These are phyloP conservation scores for Noccaea caerulescens DNA, from an alignment of 345 rosid species.

Conservation along the genomic window DNA sequence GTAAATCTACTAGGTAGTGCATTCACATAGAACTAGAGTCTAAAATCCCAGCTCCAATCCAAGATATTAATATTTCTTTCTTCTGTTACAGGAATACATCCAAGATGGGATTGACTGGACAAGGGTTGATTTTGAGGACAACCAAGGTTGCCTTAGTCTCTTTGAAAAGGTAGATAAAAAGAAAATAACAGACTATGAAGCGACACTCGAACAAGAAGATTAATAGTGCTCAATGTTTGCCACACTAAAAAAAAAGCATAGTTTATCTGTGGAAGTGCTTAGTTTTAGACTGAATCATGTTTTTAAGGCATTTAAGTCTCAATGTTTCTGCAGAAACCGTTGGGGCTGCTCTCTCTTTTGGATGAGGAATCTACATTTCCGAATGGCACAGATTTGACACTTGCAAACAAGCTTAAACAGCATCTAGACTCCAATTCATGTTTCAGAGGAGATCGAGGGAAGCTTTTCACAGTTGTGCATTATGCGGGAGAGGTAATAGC, in stretches of 20 bases:
- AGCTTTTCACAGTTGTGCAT: slow-evolving; percentile 80
- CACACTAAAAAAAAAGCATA: background rate
- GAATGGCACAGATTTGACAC: slow-evolving; percentile 90
- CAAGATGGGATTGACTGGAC: slow-evolving; percentile 99
- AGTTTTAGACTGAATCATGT: slow-evolving; percentile 5
- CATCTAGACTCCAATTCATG: slow-evolving; percentile 75
- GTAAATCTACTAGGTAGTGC: background rate
- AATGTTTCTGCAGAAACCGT: slow-evolving; percentile 73
- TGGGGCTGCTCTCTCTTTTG: slow-evolving; percentile 86
- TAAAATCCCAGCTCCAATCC: slow-evolving; percentile 14
- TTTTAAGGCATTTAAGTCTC: slow-evolving; percentile 26
- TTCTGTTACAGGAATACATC: slow-evolving; percentile 74
- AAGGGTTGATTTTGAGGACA: slow-evolving; percentile 96
- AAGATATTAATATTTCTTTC: slow-evolving; percentile 22
- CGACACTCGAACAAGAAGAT: background rate
- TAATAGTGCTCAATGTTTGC: background rate
- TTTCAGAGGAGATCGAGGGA: slow-evolving; percentile 83
- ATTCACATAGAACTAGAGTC: background rate
- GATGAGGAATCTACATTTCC: slow-evolving; percentile 99
- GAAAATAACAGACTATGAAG: slow-evolving; percentile 24
- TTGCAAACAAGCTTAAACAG: slow-evolving; percentile 93
- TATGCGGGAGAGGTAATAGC: slow-evolving; percentile 93
- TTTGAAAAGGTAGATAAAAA: slow-evolving; percentile 81
- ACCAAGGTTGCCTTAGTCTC: slow-evolving; percentile 95
- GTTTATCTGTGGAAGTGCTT: slow-evolving; percentile 18